Base-by-base conservation (phyloP, 768 basidiomycete genomes). In the Mrakia hoshinonis region DNA sequence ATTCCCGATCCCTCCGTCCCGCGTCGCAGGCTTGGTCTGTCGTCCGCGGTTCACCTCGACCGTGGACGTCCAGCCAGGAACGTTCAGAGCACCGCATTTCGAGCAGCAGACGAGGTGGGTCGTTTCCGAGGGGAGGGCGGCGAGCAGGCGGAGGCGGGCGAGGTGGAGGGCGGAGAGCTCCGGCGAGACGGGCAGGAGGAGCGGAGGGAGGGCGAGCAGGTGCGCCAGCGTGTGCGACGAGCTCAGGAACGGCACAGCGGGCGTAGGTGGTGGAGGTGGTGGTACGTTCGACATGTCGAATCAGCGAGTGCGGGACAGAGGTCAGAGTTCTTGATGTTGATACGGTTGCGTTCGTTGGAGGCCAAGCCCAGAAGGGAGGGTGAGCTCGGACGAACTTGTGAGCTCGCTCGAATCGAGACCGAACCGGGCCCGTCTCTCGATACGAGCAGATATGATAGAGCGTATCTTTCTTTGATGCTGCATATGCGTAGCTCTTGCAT, bases 61-160 rank as follows among this genome's bases (percentile, higher is more conserved):
- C 47, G 26, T 5, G 3, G 64, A 47, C 3, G 64, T 66, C 31
- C 46, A 46, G 6, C 31, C 46, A 4, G 64, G 64, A 5, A 66
- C 64, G 47, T 43, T 29, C 46, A 66, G 64, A 4, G 64, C 64
- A 29, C 47, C 64, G 31, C 64, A 66, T 66, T 66, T 66, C 3
- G 48, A 36, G 48, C 64, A 66, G 64, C 47, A 66, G 24, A 66
- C 18, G 29, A 47, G 43, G 31, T 43, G 46, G 18, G 64, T 66
- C 20, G 64, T 36, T n/a, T 66, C 43, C 12, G 46, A 51, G 4
- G 64, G 64, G 46, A 66, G 64, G 9, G 64, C 43, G 0, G 64
- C 43, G 29, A 66, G 64, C 1, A 66, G 64, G 24, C 64, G 64
- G 20, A 66, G 64, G 13, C 64, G 46, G 6, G 64, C 64, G 48